phyloP scores from a whole-genome alignment of 75 land plant species.

The Cryptomeria japonica region DNA sequence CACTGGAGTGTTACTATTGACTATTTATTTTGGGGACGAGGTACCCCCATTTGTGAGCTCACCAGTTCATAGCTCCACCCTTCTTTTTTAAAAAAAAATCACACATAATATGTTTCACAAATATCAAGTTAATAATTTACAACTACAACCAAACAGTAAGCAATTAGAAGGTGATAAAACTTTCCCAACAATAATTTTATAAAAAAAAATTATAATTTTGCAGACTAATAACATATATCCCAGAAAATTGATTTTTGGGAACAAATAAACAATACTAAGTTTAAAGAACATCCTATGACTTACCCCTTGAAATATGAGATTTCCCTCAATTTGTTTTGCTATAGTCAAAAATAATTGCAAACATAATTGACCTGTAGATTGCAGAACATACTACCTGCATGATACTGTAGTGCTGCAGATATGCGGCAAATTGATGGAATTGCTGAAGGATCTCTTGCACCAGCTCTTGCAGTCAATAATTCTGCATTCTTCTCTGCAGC shows the following conservation, averaged over 20 bases:
- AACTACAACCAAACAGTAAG: background rate
- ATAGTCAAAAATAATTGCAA: background rate
- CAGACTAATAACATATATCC: background rate
- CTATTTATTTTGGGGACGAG: too few relatives aligned
- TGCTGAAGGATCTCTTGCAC: slow-evolving; percentile 97
- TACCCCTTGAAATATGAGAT: background rate
- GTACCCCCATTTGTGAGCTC: too few relatives aligned
- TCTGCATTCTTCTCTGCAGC: slow-evolving; percentile 91
- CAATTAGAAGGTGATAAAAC: background rate
- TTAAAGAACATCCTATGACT: too few relatives aligned
- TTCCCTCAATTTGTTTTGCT: background rate
- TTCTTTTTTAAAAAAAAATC: background rate
- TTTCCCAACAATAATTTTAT: background rate
- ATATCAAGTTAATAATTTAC: background rate
- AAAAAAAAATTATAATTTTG: background rate
- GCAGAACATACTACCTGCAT: slow-evolving; percentile 50
- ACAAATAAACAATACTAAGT: background rate
- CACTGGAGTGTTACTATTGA: too few relatives aligned
- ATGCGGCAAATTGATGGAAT: slow-evolving; percentile 91
- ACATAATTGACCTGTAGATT: background rate
- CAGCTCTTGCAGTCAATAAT: slow-evolving; percentile 88
- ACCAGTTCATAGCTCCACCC: too few relatives aligned
- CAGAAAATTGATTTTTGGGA: background rate
- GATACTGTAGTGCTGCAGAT: slow-evolving; percentile 75
- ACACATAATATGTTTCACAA: background rate